Evolutionary conservation across 148 eudicot species (phyloP), one percentile per base, ranked within the genome.

Genomic region (Vaccinium macrocarpon): DNA sequence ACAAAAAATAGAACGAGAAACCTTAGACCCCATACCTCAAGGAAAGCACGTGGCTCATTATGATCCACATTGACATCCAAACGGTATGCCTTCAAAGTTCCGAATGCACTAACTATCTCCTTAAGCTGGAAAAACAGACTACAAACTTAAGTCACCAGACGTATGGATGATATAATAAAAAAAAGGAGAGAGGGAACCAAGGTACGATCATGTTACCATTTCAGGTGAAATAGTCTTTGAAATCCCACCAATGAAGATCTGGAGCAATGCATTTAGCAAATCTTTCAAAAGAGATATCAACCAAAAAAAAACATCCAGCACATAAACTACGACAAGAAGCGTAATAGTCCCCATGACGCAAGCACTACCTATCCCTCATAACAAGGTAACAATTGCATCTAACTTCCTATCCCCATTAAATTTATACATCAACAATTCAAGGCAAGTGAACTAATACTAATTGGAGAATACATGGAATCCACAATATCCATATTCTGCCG

Each of bases 201-300:
- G 6, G 18, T 6, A 46, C 13, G 16, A 80, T 16, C 55, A 72
- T 80, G 81, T 91, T 93, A 97, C 99, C 99, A 92, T 95, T 82
- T 93, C 89, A 62, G 97, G 92, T 81, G 99, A 91, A 76, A 93
- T 84, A 80, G 83, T 88, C 83, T 90, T 91, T 35, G 97, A 88
- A 80, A 97, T 90, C 85, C 99, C 98, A 84, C 99, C 98, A 84
- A 97, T 86, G 84, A 95, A 97, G 80, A 97, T 93, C 99, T 97
- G 93, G 87, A 91, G 32, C 70, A 70, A 70, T 78, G 50, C 21
- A 87, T n/a, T 81, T 49, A 68, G 73, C 46, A 53, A 50, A 35
- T 81, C 42, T 78, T 84, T 81, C 27, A 79, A 50, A 77, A 62
- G 76, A 86, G 48, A 81, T 35, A 35, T 13, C 59, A 13, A 42